Evolutionary conservation across 2,329 filamentous ascomycete genomes (phyloP), one percentile per base, ranked within the genome.

Genomic region (Neocatenulostroma microsporum): DNA sequence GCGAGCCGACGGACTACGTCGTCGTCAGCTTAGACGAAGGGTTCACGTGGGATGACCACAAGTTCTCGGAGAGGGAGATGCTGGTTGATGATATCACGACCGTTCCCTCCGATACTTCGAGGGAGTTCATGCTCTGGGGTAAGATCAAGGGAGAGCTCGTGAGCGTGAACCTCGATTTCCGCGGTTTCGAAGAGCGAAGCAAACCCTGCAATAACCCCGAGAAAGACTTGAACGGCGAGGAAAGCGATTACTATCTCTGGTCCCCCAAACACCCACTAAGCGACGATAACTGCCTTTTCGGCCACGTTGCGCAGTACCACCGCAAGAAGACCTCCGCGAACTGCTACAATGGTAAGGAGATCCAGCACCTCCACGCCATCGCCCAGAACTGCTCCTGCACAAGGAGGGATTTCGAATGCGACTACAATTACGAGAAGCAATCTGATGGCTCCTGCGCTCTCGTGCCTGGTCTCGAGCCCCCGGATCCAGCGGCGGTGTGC

Each of bases 51-150:
- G 63, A 67, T 14, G 74, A 84, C 34, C 83, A 84, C 58, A 55
- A 76, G 41, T 96, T 98, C 58, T 68, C 72, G 3, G 69, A 77
- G 4, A 47, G 56, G 5, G 78, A 86, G 26, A 76, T 94, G 49
- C 68, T 74, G 3, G 76, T 96, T 21, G 67, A 76, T 13, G 83
- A 91, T 52, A 82, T 98, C 45, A 87, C 87, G 1, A 95, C 89
- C 2, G 73, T 95, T 1, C 83, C 84, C 3, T 89, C 84, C 17
- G 91, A 94, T 53, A 85, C 80, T 5, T 94, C 88, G 14, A 80
- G 84, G 37, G 94, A 93, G 57, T 95, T 98, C 60, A 61, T 98
- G 14, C 69, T 98, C 14, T 98, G 91, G 93, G 85, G 81, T 42
- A 69, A 64, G 39, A 73, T 76, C 25, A 57, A 69, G 23, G 72